Evolutionary conservation across 371 early-diverging fungal species (phyloP), one percentile per base, ranked within the genome.

Genomic region (Lichtheimia ornata): DNA sequence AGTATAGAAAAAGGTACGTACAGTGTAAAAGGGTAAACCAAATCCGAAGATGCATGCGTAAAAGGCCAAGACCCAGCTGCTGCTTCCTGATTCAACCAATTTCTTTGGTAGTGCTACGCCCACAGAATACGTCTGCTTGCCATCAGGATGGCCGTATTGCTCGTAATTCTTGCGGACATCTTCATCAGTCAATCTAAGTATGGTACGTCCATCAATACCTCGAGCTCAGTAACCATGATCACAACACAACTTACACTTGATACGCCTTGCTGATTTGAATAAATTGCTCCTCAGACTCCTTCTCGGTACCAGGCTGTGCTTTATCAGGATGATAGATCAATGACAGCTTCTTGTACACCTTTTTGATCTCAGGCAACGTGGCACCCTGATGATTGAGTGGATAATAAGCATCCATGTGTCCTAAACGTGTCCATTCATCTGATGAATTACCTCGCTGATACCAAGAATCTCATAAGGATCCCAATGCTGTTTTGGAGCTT

Each of bases 121-220:
- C 84, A 96, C 88, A 25, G 91, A 83, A 59, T 90, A 87, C n/a
- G 94, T 88, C 74, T 91, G 89, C 65, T 89, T 93, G 25, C 98
- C 98, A 73, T 98, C 98, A 15, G 98, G 97, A 71, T 97, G 94
- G 51, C 98, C 98, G 63, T 84, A 95, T 73, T 97, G 92, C 63
- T 95, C 96, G 77, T 88, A 98, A 73, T 93, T 94, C 66, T 87
- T 88, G 58, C 94, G 85, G 3, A 91, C 89, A 61, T 88, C 94
- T 11, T 94, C 93, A 71, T 98, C 93, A 3, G 98, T 98, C 71
- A 98, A 80, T 22, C 91, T 91, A 62, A 24, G 45, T 24, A 14
- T 45, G 50, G 17, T 17, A n/a, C 12, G 35, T 12, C 28, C 50
- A 14, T 30, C 17, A 28, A 54, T 44, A 20, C 2, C 5, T 47